These are phyloP conservation scores for Sugiyamaella castrensis DNA, from an alignment of 1,139 yeast genomes.

Conservation along the genomic window DNA sequence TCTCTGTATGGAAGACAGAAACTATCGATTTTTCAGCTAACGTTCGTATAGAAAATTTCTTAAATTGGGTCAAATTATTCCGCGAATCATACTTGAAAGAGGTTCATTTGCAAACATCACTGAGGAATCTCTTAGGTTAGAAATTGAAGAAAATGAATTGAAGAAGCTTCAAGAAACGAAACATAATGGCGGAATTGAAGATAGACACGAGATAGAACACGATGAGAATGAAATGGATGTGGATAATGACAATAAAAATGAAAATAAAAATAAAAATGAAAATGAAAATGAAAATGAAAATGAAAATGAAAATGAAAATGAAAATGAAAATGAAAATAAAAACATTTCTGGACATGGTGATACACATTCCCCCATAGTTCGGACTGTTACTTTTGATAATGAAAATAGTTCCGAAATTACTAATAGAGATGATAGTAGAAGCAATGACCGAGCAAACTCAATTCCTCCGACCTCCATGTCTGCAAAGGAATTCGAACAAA, in stretches of 20 bases:
- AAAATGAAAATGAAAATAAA: too few species aligned
- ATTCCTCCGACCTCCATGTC: not conserved
- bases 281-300: constrained; percentile 2
- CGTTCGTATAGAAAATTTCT: not conserved
- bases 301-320: constrained; percentile 9
- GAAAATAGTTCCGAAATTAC: constrained; percentile 9
- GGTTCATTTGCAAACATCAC: constrained; percentile 50
- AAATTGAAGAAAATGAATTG: constrained; percentile 36
- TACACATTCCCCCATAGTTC: not conserved
- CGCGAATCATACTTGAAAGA: constrained; percentile 42
- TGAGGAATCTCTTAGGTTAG: constrained; percentile 53
- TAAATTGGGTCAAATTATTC: constrained; percentile 7
- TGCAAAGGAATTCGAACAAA: constrained; percentile 45
- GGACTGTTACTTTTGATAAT: constrained; percentile 1
- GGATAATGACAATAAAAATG: constrained; percentile 1
- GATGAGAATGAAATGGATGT: not conserved
- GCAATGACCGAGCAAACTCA: constrained; percentile 39
- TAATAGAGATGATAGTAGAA: constrained; percentile 20
- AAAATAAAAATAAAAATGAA: not conserved
- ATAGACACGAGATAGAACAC: not conserved
- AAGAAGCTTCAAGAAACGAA: constrained; percentile 5
- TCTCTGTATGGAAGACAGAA: too few species aligned
- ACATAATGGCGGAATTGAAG: not conserved
- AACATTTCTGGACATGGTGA: too few species aligned
- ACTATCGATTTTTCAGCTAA: not conserved